Conservation (phyloP, 345 rosid species). For the Eucalyptus marginata region DNA sequence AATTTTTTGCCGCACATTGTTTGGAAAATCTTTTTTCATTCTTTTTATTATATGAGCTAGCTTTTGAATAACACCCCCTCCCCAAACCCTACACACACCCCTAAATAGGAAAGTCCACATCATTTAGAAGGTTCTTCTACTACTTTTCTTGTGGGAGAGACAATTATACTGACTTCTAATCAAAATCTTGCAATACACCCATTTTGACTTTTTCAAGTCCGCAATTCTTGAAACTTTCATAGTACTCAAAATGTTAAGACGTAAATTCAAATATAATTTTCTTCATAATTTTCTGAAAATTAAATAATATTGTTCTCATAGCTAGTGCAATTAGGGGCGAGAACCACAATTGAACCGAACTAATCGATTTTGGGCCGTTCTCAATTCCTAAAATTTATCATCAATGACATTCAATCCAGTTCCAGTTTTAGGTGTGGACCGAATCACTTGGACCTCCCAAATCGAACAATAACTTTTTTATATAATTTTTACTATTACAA, state of each 20-base stretch:
- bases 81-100: too few species aligned
- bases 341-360: not conserved
- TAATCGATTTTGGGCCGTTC: fast-evolving
- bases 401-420: not conserved
- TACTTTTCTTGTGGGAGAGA: not conserved
- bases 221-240: not conserved
- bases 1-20: not conserved
- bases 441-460: not conserved
- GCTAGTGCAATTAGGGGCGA: not conserved
- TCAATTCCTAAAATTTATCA: not conserved
- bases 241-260: not conserved
- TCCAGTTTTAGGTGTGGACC: not conserved
- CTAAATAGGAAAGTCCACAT: not conserved
- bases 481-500: not conserved
- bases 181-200: not conserved
- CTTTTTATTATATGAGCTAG: not conserved
- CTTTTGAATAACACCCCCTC: not conserved
- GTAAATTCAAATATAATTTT: not conserved
- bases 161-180: not conserved
- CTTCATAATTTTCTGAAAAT: not conserved
- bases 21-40: not conserved
- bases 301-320: not conserved
- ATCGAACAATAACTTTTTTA: not conserved
- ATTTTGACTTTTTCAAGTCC: not conserved
- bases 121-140: not conserved